Evolutionary conservation across 2,329 filamentous ascomycete genomes (phyloP).

Genomic region (Hirsutella thompsonii): DNA sequence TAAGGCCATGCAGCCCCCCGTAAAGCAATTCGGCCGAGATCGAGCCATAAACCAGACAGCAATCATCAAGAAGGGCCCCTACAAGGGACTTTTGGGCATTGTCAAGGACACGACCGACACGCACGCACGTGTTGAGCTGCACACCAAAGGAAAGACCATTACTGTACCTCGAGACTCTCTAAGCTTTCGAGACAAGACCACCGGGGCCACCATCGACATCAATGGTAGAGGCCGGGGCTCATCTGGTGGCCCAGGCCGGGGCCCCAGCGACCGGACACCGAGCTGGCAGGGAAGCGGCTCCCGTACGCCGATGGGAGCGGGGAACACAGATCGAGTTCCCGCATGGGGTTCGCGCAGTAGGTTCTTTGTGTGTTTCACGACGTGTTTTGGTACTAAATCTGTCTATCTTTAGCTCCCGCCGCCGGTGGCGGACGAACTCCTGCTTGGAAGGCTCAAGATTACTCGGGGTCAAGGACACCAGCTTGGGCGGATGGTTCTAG

Average conservation of each 20-base stretch:
- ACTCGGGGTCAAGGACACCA: slow-evolving; percentile 50
- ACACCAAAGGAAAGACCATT: slow-evolving; percentile 87
- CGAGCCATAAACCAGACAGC: slow-evolving; percentile 84
- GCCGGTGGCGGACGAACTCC: slow-evolving; percentile 47
- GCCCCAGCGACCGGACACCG: slow-evolving; percentile 30
- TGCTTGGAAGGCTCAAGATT: slow-evolving; percentile 43
- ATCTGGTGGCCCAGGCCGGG: slow-evolving; percentile 30
- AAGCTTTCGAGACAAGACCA: slow-evolving; percentile 74
- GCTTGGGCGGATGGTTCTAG: slow-evolving; percentile 58
- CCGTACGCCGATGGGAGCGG: slow-evolving; percentile 53
- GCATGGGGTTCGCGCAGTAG: slow-evolving; percentile 62
- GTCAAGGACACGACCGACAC: slow-evolving; percentile 89
- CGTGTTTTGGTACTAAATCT: neutral
- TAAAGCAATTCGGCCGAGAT: slow-evolving; percentile 69
- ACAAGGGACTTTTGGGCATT: slow-evolving; percentile 88
- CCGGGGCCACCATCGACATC: slow-evolving; percentile 66
- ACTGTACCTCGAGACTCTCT: slow-evolving; percentile 71
- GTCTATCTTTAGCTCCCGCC: slow-evolving; percentile 33
- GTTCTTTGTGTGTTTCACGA: slow-evolving; percentile 15
- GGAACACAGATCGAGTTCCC: slow-evolving; percentile 56
- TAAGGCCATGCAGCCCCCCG: slow-evolving; percentile 46
- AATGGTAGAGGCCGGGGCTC: slow-evolving; percentile 35
- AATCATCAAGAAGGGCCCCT: slow-evolving; percentile 71
- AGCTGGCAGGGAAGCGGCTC: slow-evolving; percentile 49
- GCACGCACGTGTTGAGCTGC: slow-evolving; percentile 79